Evolutionary conservation across 108 stramenopile species (phyloP).

Genomic region (Nitzschia inconspicua): DNA sequence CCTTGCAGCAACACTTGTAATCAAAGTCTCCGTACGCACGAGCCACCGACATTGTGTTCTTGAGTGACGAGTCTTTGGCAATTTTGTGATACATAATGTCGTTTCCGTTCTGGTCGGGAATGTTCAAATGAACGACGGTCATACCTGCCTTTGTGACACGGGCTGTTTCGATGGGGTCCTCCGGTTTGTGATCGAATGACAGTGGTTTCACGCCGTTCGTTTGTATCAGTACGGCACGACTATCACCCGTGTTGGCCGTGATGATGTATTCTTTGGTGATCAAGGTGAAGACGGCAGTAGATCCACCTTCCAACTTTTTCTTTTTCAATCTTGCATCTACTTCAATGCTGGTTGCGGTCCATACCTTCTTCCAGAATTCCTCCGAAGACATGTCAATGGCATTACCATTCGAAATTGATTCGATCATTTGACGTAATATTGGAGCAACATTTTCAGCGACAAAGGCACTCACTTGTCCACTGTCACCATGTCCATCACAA

Average conservation of each 20-base stretch:
- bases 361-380: constrained; percentile 23
- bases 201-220: constrained; percentile 37
- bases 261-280: constrained; percentile 52
- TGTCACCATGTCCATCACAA: constrained; percentile 93
- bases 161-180: constrained; percentile 60
- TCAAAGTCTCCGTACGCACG: constrained; percentile 93
- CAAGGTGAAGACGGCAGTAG: constrained; percentile 78
- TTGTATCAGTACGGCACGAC: constrained; percentile 84
- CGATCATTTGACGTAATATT: constrained; percentile 18
- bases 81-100: constrained; percentile 38
- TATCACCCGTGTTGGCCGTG: constrained; percentile 90
- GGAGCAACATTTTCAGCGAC: constrained; percentile 43
- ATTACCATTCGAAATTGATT: background rate
- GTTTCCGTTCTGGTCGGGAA: constrained; percentile 38
- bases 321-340: constrained; percentile 56
- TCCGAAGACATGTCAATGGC: constrained; percentile 6
- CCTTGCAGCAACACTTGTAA: no score
- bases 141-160: constrained; percentile 82
- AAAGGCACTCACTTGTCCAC: constrained; percentile 49
- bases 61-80: constrained; percentile 14
- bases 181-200: constrained; percentile 94
- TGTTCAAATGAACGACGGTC: constrained; percentile 33
- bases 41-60: constrained; percentile 68
- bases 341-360: constrained; percentile 29
- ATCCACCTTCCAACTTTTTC: constrained; percentile 42